These are phyloP conservation scores for Sporothrix euskadiensis DNA, from an alignment of 2,329 filamentous ascomycete species.

Conservation along the genomic window DNA sequence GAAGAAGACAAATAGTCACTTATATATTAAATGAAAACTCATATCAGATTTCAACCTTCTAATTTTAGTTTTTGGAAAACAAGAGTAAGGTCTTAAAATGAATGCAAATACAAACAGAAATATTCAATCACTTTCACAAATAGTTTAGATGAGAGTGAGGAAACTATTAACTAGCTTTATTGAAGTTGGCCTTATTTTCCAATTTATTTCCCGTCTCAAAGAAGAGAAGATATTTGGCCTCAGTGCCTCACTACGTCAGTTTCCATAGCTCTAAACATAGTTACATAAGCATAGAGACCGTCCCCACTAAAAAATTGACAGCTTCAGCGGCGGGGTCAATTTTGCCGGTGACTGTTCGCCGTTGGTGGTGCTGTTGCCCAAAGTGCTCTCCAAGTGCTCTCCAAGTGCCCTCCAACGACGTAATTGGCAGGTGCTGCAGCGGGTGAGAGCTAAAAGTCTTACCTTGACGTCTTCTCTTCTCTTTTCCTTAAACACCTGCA, in stretches of 20 bases:
- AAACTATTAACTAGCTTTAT: too few species aligned
- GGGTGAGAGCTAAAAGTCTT: background rate
- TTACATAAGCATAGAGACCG: background rate
- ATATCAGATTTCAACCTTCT: too few species aligned
- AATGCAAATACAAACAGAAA: too few species aligned
- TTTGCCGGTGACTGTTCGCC: constrained; percentile 6
- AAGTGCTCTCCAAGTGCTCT: too few species aligned
- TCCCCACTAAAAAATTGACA: constrained; percentile 7
- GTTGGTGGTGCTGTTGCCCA: background rate
- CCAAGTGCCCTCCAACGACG: background rate
- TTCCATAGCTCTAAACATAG: background rate
- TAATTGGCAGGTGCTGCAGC: background rate
- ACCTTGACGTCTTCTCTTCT: background rate
- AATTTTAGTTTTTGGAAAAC: too few species aligned
- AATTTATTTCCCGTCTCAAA: background rate
- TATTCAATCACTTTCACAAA: too few species aligned
- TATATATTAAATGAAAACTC: too few species aligned
- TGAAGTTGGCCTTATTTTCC: too few species aligned
- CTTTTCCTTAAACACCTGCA: background rate
- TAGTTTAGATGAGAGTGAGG: too few species aligned
- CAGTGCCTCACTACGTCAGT: background rate
- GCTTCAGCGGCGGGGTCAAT: background rate
- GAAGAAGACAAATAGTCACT: too few species aligned
- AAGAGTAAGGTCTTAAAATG: too few species aligned
- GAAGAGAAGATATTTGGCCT: background rate